phyloP scores from a whole-genome alignment of 805 yeast genomes.

The Kazachstania bromeliacearum region DNA sequence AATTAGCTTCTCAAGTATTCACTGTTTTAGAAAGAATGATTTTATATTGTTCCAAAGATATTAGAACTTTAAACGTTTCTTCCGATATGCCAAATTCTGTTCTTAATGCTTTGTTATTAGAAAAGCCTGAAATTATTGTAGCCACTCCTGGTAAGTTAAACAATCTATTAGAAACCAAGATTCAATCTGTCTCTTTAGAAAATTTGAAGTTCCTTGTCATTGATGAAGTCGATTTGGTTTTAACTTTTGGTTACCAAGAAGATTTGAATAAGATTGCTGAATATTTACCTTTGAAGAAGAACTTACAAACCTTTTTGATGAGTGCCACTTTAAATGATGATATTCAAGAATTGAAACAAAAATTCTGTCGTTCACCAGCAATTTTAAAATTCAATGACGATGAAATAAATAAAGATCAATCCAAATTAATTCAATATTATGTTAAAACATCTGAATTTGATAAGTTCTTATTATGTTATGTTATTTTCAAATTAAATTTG shows the following conservation, averaged over 20 bases:
- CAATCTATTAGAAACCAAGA: slow-evolving; percentile 39
- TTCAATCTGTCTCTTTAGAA: slow-evolving; percentile 41
- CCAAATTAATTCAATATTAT: slow-evolving; percentile 71
- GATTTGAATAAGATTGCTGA: slow-evolving; percentile 63
- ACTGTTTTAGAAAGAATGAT: slow-evolving; percentile 61
- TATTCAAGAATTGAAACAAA: slow-evolving; percentile 60
- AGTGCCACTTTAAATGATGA: slow-evolving; percentile 92
- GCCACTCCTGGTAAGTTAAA: slow-evolving; percentile 81
- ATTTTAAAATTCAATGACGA: slow-evolving; percentile 71
- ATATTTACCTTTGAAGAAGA: slow-evolving; percentile 60
- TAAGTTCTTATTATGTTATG: slow-evolving; percentile 82
- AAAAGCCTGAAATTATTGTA: slow-evolving; percentile 70
- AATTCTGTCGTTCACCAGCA: slow-evolving; percentile 77
- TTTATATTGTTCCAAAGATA: slow-evolving; percentile 57
- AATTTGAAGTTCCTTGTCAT: slow-evolving; percentile 64
- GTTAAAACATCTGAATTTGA: slow-evolving; percentile 84
- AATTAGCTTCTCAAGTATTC: slow-evolving; percentile 76
- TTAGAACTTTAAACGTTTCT: slow-evolving; percentile 56
- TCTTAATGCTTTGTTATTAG: slow-evolving; percentile 56
- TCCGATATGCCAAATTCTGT: slow-evolving; percentile 61
- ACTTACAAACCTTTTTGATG: slow-evolving; percentile 85
- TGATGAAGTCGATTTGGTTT: slow-evolving; percentile 89
- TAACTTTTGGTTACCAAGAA: slow-evolving; percentile 84
- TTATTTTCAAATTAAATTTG: slow-evolving; percentile 77
- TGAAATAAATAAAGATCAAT: slow-evolving; percentile 40